phyloP scores from a whole-genome alignment of 352 stramenopile genomes.

The Phytophthora ohioensis region DNA sequence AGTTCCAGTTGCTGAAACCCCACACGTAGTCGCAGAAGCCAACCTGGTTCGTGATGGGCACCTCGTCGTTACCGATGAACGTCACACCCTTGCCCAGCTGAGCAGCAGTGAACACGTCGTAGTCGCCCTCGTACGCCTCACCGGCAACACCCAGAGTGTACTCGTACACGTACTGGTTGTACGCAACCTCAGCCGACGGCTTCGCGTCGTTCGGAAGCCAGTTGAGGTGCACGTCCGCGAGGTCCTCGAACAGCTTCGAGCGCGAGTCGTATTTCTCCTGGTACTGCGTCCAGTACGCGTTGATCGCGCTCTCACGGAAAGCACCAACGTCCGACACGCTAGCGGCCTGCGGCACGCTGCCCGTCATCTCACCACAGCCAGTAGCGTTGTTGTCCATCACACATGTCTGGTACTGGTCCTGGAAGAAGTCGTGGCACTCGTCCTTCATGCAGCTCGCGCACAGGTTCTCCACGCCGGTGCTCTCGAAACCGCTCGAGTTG shows the following conservation, averaged over 20 bases:
- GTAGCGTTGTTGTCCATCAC: slow-evolving; percentile 55
- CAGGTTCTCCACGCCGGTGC: slow-evolving; percentile 64
- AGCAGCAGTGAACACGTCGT: slow-evolving; percentile 56
- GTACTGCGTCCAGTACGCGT: slow-evolving; percentile 57
- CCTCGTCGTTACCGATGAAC: slow-evolving; percentile 66
- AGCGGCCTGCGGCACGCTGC: slow-evolving; percentile 50
- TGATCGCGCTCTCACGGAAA: slow-evolving; percentile 51
- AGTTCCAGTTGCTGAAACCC: slow-evolving; percentile 77
- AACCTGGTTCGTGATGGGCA: slow-evolving; percentile 73
- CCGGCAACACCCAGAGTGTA: slow-evolving; percentile 58
- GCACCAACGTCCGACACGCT: slow-evolving; percentile 45
- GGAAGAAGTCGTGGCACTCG: slow-evolving; percentile 71
- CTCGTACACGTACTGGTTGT: slow-evolving; percentile 68
- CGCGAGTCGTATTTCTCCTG: slow-evolving; percentile 57
- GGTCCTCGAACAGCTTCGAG: slow-evolving; percentile 61
- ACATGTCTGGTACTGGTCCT: slow-evolving; percentile 59
- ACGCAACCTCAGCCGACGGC: slow-evolving; percentile 51
- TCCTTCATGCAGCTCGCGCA: slow-evolving; percentile 68
- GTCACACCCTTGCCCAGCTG: slow-evolving; percentile 55
- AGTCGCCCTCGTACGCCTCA: slow-evolving; percentile 37
- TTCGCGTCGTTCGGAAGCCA: slow-evolving; percentile 46
- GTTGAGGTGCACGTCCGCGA: slow-evolving; percentile 68
- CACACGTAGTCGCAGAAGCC: slow-evolving; percentile 76
- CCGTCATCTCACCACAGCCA: slow-evolving; percentile 70
- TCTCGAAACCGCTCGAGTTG: slow-evolving; percentile 67